Conservation (phyloP, 2,329 filamentous ascomycete species). For the Penicillium sp. region DNA sequence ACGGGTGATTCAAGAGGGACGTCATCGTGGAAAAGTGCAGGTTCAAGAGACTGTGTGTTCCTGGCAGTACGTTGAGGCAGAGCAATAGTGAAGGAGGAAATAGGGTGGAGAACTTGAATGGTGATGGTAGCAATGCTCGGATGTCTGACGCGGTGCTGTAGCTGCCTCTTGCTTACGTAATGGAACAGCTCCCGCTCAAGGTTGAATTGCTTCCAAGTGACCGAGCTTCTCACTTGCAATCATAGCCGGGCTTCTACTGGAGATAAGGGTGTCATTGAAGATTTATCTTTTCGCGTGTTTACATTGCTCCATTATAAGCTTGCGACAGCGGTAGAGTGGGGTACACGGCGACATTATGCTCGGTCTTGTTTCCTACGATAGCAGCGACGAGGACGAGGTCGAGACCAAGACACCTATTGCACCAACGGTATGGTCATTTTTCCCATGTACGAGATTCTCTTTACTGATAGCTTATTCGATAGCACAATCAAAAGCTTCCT, state of each 20-base stretch:
- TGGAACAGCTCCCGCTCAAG: slow-evolving; percentile 8
- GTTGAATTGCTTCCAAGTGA: background rate
- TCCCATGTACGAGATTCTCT: background rate
- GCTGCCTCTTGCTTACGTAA: slow-evolving; percentile 39
- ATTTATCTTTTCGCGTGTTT: background rate
- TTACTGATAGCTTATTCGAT: slow-evolving; percentile 2
- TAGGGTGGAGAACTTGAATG: slow-evolving; percentile 4
- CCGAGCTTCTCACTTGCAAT: background rate
- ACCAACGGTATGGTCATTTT: slow-evolving; percentile 21
- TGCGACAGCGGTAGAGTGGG: background rate
- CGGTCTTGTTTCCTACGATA: slow-evolving; percentile 42
- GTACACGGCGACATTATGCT: slow-evolving; percentile 29
- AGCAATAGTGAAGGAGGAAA: slow-evolving; percentile 2
- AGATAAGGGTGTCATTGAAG: background rate
- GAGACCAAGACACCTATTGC: slow-evolving; percentile 13
- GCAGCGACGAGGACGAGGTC: slow-evolving; percentile 44
- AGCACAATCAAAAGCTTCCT: background rate
- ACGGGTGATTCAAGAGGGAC: slow-evolving; percentile 48
- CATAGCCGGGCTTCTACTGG: background rate
- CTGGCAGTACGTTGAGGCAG: background rate
- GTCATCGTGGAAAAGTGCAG: slow-evolving; percentile 44
- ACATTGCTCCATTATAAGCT: background rate
- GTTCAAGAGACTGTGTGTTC: background rate
- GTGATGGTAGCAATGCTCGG: slow-evolving; percentile 12
- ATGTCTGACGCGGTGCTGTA: slow-evolving; percentile 35